Evolutionary conservation across 1,284 basidiomycete genomes (phyloP), one percentile per base, ranked within the genome.

Genomic region (Moesziomyces parantarcticus): DNA sequence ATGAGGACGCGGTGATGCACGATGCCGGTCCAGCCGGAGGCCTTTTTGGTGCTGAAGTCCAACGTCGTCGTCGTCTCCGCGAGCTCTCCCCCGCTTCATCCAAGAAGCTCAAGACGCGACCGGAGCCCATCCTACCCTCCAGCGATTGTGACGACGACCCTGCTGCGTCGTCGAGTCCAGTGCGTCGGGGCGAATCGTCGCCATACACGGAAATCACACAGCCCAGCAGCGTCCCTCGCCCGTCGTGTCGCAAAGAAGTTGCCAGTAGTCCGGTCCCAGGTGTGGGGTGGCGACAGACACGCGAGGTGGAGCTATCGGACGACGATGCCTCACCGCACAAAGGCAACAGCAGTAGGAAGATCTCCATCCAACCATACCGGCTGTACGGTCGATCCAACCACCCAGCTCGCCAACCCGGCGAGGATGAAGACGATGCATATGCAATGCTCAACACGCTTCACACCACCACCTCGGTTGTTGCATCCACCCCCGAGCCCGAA

Each of bases 361-460:
- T 75, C 52, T 57, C 62, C n/a, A 64, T 75, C 32, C 61, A 56
- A 1, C 66, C 71, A 1, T 75, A 75, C 20, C 71, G 70, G 23
- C 55, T 58, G 0, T 75, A 69, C 34, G 71, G 66, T 7, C 36
- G 36, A 39, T 18, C 7, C 4, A 50, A 50, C 1, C 46, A 65
- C 13, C 61, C 36, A 18, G 18, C 16, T 7, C 36, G 14, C 4
- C 36, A 25, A 5, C 6, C 21, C 0, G 36, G 25, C 20, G 54
- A 57, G 13, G 56, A 60, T 14, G 67, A 71, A 2, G 67, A 70
- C 9, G 64, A 52, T 18, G 58, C 51, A n/a, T 52, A 57, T 52
- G 60, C 60, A 63, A 49, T 32, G 29, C 13, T 32, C 29, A 32
- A 32, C 29, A 13, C 29, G 29, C 29, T 63, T 29, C 44, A 56